Evolutionary conservation across 306 rosid genomes (phyloP).

Genomic region (Calophaca sinica): DNA sequence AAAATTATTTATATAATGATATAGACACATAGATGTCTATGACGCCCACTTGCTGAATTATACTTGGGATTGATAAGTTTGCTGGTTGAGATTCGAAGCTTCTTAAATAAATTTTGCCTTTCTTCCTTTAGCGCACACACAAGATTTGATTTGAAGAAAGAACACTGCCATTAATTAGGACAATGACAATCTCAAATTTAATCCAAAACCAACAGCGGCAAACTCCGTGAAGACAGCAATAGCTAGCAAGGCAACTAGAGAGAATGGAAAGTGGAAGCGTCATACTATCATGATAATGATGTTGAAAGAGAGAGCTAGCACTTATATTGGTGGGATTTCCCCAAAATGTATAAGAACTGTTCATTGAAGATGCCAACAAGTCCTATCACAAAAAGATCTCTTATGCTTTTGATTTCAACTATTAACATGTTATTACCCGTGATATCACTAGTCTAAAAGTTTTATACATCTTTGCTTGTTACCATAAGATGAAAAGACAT

Average conservation of each 20-base stretch:
- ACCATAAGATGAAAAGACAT: slow-evolving; percentile 11
- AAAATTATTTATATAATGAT: too few species aligned
- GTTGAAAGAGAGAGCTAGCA: slow-evolving; percentile 31
- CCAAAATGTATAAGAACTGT: slow-evolving; percentile 5
- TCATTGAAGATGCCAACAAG: slow-evolving; percentile 2
- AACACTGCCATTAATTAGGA: not conserved
- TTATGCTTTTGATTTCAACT: not conserved
- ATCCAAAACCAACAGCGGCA: slow-evolving; percentile 28
- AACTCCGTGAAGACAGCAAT: slow-evolving; percentile 22
- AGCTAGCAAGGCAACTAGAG: not conserved
- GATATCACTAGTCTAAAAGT: not conserved
- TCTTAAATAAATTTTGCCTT: slow-evolving; percentile 1
- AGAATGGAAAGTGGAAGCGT: slow-evolving; percentile 1
- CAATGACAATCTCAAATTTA: slow-evolving; percentile 3
- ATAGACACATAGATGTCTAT: not conserved
- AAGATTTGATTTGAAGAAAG: slow-evolving; percentile 14
- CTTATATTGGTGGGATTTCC: slow-evolving; percentile 29
- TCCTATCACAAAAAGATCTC: not conserved
- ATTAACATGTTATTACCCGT: slow-evolving; percentile 16
- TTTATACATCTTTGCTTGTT: not conserved
- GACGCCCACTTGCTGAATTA: not conserved
- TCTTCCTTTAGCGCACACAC: not conserved
- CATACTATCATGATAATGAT: slow-evolving; percentile 26
- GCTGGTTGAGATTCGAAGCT: not conserved
- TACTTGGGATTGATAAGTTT: not conserved